phyloP scores from a whole-genome alignment of 805 yeast genomes.

The Cyberlindnera bimundalis region DNA sequence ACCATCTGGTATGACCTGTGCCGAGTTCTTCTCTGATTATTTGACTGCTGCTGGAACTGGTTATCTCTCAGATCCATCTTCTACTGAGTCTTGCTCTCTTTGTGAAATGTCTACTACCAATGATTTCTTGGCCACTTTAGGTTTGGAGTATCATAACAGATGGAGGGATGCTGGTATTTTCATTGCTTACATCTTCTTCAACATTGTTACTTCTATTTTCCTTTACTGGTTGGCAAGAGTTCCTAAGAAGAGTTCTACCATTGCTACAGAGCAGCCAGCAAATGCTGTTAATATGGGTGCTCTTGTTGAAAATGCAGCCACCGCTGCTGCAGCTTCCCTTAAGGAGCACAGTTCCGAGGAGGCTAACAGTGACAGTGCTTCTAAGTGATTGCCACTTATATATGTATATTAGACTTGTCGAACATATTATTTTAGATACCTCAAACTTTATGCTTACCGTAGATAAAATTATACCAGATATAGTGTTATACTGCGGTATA shows the following conservation, averaged over 20 bases:
- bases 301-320: slow-evolving; percentile 2
- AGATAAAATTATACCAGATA: too few relatives aligned
- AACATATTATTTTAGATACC: too few relatives aligned
- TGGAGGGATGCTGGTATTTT: slow-evolving; percentile 67
- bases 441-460: too few relatives aligned
- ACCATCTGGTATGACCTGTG: slow-evolving; percentile 59
- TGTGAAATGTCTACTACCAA: slow-evolving; percentile 60
- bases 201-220: slow-evolving; percentile 39
- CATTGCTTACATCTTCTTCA: slow-evolving; percentile 41
- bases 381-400: too few relatives aligned
- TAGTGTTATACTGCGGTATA: too few relatives aligned
- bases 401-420: too few relatives aligned
- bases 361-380: too few relatives aligned
- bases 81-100: slow-evolving; percentile 52
- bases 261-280: slow-evolving; percentile 7
- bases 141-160: slow-evolving; percentile 42
- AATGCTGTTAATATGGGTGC: slow-evolving; percentile 9
- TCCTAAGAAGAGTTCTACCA: slow-evolving; percentile 49
- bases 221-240: slow-evolving; percentile 64
- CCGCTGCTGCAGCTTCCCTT: too few relatives aligned
- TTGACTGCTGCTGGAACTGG: slow-evolving; percentile 30
- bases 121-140: slow-evolving; percentile 46
- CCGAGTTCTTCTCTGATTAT: slow-evolving; percentile 42
- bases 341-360: too few relatives aligned
- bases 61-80: slow-evolving; percentile 12